These are phyloP conservation scores for Silene coronaria DNA, from an alignment of 179 eudicot species.

Conservation along the genomic window DNA sequence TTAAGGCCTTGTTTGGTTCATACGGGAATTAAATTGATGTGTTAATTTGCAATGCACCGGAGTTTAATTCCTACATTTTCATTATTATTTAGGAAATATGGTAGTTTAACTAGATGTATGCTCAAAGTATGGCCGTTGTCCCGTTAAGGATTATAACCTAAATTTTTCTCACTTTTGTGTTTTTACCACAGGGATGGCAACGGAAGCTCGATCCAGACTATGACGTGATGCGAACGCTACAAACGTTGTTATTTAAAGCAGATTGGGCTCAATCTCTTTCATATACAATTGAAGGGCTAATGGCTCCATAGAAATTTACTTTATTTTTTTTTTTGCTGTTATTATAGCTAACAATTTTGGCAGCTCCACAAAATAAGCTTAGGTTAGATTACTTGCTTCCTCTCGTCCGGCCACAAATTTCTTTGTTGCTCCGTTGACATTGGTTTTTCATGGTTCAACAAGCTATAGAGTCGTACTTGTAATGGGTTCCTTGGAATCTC, in stretches of 20 bases:
- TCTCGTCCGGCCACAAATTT: neutral
- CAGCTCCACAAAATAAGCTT: conserved; percentile 18
- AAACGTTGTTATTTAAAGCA: conserved; percentile 58
- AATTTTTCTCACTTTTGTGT: neutral
- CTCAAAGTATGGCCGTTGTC: neutral
- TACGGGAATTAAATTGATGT: too few species aligned
- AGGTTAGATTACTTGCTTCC: conserved; percentile 7
- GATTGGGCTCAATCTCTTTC: conserved; percentile 80
- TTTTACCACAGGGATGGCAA: conserved; percentile 64
- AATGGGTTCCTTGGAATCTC: conserved; percentile 13
- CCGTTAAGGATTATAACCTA: neutral
- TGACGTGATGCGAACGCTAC: conserved; percentile 67
- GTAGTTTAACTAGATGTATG: neutral
- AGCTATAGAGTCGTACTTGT: conserved; percentile 23
- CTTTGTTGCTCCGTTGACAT: neutral
- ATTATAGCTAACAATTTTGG: conserved; percentile 23
- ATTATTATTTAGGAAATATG: neutral
- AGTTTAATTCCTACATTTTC: too few species aligned
- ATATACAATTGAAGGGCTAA: conserved; percentile 77
- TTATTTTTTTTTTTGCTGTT: conserved; percentile 15
- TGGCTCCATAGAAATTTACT: conserved; percentile 53
- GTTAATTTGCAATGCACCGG: too few species aligned
- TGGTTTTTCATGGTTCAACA: neutral
- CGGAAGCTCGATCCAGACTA: conserved; percentile 83
- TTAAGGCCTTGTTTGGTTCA: too few species aligned